Evolutionary conservation across 441 rosid species (phyloP).

Genomic region (Euphorbia corollata): DNA sequence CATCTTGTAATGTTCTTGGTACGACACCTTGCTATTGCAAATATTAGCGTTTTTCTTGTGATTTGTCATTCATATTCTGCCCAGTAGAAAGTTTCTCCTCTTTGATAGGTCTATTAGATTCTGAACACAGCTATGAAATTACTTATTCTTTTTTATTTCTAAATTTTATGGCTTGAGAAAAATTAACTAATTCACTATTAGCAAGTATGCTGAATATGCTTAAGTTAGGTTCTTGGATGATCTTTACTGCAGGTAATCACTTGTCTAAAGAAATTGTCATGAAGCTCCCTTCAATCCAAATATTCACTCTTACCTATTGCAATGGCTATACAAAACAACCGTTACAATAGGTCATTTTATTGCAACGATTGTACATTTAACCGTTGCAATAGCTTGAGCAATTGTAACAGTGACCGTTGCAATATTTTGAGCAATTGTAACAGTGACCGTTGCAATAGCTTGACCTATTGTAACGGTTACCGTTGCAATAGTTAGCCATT

Average conservation of each 20-base stretch:
- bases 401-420: no score
- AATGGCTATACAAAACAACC: no score
- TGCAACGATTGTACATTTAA: no score
- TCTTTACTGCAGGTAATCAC: slow-evolving; percentile 75
- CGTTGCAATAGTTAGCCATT: no score
- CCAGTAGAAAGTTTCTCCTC: background rate
- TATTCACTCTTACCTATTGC: no score
- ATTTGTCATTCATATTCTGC: background rate
- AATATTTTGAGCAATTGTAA: no score
- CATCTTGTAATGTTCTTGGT: slow-evolving; percentile 2
- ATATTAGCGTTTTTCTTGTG: background rate
- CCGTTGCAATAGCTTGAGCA: no score
- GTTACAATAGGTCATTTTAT: no score
- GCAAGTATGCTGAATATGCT: slow-evolving; percentile 23
- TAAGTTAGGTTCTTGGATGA: slow-evolving; percentile 30
- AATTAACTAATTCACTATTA: slow-evolving; percentile 3
- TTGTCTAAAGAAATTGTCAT: slow-evolving; percentile 88
- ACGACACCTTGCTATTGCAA: background rate
- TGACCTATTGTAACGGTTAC: no score
- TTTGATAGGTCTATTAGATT: background rate
- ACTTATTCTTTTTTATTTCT: slow-evolving; percentile 13
- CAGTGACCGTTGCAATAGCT: no score
- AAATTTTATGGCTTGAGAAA: background rate
- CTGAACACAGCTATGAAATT: slow-evolving; percentile 8
- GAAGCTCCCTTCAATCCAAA: no score